Percentiles rank a stretch among this genome's conserved stretches.
These are phyloP conservation scores for Xylaria scruposa DNA, from an alignment of 495 filamentous ascomycete species.

Conservation along the genomic window DNA sequence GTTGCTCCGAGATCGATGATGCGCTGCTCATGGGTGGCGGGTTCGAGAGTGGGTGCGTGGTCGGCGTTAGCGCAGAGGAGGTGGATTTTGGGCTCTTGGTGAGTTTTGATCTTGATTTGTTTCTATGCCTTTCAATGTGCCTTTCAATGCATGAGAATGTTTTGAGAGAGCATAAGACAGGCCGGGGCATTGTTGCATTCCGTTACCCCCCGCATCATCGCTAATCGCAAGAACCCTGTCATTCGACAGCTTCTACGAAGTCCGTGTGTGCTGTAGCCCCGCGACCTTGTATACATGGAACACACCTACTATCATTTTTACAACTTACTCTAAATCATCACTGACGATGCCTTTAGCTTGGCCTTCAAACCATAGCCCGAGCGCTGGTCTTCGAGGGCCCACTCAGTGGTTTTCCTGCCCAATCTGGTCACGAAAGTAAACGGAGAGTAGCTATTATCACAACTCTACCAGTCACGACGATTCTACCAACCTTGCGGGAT, in stretches of 20 bases:
- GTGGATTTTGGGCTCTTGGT: conserved; percentile 48
- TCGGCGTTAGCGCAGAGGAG: conserved; percentile 56
- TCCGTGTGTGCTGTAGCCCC: not conserved
- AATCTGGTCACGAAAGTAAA: not conserved
- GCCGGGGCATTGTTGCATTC: not conserved
- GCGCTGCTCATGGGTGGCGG: conserved; percentile 52
- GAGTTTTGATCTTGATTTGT: conserved; percentile 31
- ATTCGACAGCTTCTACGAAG: not conserved
- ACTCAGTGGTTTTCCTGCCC: not conserved
- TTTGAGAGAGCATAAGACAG: not conserved
- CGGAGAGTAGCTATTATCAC: conserved; percentile 45
- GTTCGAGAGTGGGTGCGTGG: conserved; percentile 53
- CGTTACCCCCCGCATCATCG: not conserved
- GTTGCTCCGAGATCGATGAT: conserved; percentile 54
- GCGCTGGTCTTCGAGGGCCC: conserved; percentile 30
- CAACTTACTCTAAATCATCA: too few species aligned
- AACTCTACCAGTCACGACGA: conserved; percentile 36
- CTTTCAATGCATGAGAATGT: not conserved
- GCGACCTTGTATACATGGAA: not conserved
- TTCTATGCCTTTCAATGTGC: conserved; percentile 7
- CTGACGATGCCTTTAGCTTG: conserved; percentile 38
- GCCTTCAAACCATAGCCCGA: conserved; percentile 45
- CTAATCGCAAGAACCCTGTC: not conserved
- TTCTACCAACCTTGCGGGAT: conserved; percentile 45
- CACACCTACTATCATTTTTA: not conserved